These are phyloP conservation scores for Rhizoctonia solani DNA, from an alignment of 1,284 basidiomycete genomes.

Conservation along the genomic window DNA sequence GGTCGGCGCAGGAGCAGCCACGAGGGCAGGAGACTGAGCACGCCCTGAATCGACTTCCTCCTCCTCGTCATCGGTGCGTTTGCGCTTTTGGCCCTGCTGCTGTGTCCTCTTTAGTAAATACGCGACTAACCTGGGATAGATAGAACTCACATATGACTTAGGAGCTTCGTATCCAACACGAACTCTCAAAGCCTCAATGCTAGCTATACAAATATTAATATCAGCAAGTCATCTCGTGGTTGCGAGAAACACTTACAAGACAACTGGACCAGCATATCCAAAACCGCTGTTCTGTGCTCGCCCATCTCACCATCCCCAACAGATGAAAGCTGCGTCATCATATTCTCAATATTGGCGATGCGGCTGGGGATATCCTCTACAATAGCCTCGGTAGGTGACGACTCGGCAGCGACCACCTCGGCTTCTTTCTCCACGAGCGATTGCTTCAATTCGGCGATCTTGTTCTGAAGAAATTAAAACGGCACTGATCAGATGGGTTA, in stretches of 20 bases:
- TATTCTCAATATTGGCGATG: conserved; percentile 33
- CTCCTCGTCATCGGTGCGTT: conserved; percentile 12
- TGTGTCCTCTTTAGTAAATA: not conserved
- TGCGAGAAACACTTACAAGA: not conserved
- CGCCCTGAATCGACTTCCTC: not conserved
- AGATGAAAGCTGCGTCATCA: conserved; percentile 11
- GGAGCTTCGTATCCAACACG: conserved; percentile 4
- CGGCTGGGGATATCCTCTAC: conserved; percentile 9
- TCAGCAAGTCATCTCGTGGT: too few relatives aligned
- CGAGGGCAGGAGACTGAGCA: not conserved
- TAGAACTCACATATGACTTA: not conserved
- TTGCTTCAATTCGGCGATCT: conserved; percentile 12
- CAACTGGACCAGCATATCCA: conserved; percentile 14
- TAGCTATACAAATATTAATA: not conserved
- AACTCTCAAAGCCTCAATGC: conserved; percentile 4
- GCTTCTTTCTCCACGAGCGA: conserved; percentile 10
- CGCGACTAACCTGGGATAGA: not conserved
- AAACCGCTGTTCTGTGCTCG: conserved; percentile 10
- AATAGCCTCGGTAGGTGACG: too few relatives aligned
- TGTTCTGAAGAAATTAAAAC: not conserved
- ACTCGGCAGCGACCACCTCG: conserved; percentile 2
- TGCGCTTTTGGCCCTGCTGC: conserved; percentile 7
- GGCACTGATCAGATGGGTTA: not conserved
- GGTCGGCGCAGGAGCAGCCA: not conserved
- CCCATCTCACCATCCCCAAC: conserved; percentile 20